Base-by-base conservation (phyloP, 2,329 filamentous ascomycete species). In the Rasamsonia emersonii region DNA sequence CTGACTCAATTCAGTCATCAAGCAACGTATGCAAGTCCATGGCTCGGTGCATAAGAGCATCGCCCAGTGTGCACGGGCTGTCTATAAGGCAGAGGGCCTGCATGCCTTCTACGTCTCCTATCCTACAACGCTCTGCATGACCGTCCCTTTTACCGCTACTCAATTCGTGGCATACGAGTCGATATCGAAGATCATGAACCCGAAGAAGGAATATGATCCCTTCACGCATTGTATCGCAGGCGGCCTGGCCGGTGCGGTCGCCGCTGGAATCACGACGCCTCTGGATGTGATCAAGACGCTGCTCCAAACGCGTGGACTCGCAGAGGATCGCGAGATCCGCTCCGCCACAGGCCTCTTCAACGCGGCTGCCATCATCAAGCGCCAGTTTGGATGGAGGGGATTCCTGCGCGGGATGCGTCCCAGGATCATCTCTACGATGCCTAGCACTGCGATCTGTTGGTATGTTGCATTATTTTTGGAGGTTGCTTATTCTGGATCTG, bases 361-460 rank as follows among this genome's bases (percentile, higher is more conserved):
- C 26, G 88, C 86, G 5, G 89, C 86, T 41, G 71, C 72, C 41
- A 77, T 95, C 37, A 78, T 95, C 42, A 82, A 86, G 58, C 74
- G 76, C 48, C 77, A 88, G 52, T 89, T 93, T 54, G 91, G 91
- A 20, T 71, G 82, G 50, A 70, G 68, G 35, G 91, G 91, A 3
- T 98, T 96, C 63, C 88, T 95, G 65, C 88, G 93, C 55, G 91
- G 91, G 25, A 75, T 95, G 54, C 79, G 83, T 48, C 91, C 91
- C 28, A 74, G 91, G 51, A 81, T 98, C 28, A 79, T 98, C 41
- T 95, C 88, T 8, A 94, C 91, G 2, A 96, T 96, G 82, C 91
- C 91, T 13, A 95, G 88, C 64, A 98, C 91, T 19, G 91, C 91
- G n/a, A 98, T 98, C 53, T 98, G 91, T 71, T 98, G 91, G 91